Conservation (phyloP, 73 alveolate genomes). For the Breviolum minutum region DNA sequence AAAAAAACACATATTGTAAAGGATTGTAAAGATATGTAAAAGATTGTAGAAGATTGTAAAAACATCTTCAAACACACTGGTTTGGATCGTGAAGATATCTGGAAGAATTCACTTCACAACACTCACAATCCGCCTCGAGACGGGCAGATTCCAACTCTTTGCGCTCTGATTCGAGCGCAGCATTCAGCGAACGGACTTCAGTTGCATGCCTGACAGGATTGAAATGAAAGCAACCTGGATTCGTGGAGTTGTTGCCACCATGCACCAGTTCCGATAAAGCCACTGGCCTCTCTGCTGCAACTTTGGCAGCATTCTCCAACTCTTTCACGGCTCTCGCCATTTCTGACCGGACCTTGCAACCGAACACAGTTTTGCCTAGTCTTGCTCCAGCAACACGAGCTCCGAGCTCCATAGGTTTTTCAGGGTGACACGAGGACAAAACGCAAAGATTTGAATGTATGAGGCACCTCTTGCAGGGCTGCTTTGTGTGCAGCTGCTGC, state of each 20-base stretch:
- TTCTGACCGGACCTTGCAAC: constrained; percentile 56
- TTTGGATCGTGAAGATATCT: too few relatives aligned
- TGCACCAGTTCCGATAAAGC: not conserved
- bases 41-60: too few relatives aligned
- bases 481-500: constrained; percentile 75
- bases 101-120: not conserved
- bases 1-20: too few relatives aligned
- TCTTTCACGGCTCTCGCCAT: constrained; percentile 57
- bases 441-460: not conserved
- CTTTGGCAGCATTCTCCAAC: constrained; percentile 56
- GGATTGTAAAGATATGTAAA: too few relatives aligned
- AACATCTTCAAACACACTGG: too few relatives aligned
- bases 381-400: too few relatives aligned
- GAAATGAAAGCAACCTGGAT: too few relatives aligned
- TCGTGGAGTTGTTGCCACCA: not conserved
- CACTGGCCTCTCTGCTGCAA: constrained; percentile 51
- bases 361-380: not conserved
- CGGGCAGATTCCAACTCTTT: not conserved
- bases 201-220: constrained; percentile 12
- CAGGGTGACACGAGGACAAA: too few relatives aligned
- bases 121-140: not conserved
- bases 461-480: constrained; percentile 53
- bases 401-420: too few relatives aligned
- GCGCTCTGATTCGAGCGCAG: constrained; percentile 16
- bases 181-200: constrained; percentile 1